Conservation (phyloP, 208 protist genomes). For the Leishmania mexicana region DNA sequence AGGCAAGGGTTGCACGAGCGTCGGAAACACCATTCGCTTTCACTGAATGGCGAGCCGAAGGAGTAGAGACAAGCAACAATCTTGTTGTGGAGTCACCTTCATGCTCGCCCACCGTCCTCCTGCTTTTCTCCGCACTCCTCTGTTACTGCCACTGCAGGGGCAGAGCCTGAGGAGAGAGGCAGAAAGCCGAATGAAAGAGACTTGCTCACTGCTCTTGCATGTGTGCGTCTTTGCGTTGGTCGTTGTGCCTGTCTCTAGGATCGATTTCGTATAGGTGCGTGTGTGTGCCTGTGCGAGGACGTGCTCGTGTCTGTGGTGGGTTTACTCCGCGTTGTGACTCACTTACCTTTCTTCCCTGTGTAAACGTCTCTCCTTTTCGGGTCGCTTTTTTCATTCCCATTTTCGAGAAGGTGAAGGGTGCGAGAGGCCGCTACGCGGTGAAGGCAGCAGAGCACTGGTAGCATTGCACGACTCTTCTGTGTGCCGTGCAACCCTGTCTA, state of each 20-base stretch:
- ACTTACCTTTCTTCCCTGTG: slow-evolving; percentile 1
- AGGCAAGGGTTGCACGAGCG: background rate
- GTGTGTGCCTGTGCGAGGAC: slow-evolving; percentile 1
- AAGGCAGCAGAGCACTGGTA: background rate
- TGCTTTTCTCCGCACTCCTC: background rate
- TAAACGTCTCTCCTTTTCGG: background rate
- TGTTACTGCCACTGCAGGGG: background rate
- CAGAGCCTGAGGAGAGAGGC: background rate
- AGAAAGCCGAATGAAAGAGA: background rate
- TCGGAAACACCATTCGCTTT: background rate
- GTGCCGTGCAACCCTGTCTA: background rate
- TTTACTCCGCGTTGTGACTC: slow-evolving; percentile 1
- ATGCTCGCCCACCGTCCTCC: background rate
- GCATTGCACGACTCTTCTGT: background rate
- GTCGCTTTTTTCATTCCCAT: background rate
- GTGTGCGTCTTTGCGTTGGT: background rate
- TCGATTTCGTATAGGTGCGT: slow-evolving; percentile 1
- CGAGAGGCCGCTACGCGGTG: background rate
- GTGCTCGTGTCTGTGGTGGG: background rate
- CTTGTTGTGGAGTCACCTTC: background rate
- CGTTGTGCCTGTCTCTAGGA: background rate
- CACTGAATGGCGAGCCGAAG: background rate
- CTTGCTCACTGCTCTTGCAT: background rate
- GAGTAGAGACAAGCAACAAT: background rate
- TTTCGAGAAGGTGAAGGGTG: background rate